Conservation (phyloP, 345 rosid genomes). For the Sapria himalayana region DNA sequence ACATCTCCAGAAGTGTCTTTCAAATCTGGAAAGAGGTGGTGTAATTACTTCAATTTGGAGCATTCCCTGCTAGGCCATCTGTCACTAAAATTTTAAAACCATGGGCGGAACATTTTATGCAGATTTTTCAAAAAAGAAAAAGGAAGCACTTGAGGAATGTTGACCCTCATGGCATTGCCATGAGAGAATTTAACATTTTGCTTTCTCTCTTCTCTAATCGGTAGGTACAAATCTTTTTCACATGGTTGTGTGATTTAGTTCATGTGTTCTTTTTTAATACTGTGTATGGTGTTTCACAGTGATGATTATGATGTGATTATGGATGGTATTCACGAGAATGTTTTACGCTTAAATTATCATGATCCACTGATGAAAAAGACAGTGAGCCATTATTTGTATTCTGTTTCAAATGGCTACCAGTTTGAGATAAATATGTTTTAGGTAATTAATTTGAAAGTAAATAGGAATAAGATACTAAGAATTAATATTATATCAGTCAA, state of each 20-base stretch:
- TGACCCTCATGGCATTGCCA: conserved; percentile 12
- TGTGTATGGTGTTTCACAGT: no score
- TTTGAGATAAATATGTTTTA: conserved; percentile 4
- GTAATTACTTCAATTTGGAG: no score
- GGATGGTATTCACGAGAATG: conserved; percentile 77
- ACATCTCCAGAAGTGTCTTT: conserved; percentile 58
- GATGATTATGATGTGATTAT: conserved; percentile 74
- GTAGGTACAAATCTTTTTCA: conserved; percentile 21
- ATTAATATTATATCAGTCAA: no score
- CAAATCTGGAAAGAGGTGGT: conserved; percentile 94
- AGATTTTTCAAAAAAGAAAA: conserved; percentile 82
- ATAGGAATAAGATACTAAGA: no score
- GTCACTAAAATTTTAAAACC: no score
- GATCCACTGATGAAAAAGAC: conserved; percentile 90
- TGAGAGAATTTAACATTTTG: conserved; percentile 37
- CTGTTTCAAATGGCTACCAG: conserved; percentile 5
- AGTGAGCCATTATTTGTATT: conserved; percentile 23
- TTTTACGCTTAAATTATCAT: conserved; percentile 73
- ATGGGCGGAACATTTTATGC: conserved; percentile 7
- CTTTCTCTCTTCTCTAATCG: conserved; percentile 50
- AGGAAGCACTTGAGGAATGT: conserved; percentile 23
- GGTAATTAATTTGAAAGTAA: no score
- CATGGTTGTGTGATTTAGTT: no score
- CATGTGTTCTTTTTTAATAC: no score
- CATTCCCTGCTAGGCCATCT: no score